Conservation (phyloP, 2,329 filamentous ascomycete genomes). For the Fonsecaea multimorphosa region DNA sequence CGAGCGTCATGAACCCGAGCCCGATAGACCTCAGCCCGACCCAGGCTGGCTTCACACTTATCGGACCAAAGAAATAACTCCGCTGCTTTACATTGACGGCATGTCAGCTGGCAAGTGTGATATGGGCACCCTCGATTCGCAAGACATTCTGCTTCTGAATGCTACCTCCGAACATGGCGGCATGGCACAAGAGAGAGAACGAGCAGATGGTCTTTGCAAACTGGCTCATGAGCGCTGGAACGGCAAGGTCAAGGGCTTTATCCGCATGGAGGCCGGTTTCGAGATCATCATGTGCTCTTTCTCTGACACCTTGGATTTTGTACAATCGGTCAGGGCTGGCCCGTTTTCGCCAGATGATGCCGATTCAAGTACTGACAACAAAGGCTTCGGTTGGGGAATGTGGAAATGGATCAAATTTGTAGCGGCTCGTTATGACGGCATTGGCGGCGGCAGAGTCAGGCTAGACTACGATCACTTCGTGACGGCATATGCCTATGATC, state of each 20-base stretch:
- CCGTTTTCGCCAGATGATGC: slow-evolving; percentile 5
- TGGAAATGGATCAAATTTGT: slow-evolving; percentile 33
- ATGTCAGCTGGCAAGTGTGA: slow-evolving; percentile 69
- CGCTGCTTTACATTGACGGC: slow-evolving; percentile 72
- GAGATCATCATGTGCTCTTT: slow-evolving; percentile 74
- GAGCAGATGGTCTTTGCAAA: slow-evolving; percentile 64
- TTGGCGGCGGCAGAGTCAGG: slow-evolving; percentile 48
- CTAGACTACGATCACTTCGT: slow-evolving; percentile 59
- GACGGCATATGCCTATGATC: slow-evolving; percentile 52
- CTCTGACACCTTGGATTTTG: slow-evolving; percentile 47
- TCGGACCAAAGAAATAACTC: slow-evolving; percentile 61
- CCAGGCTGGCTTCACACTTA: slow-evolving; percentile 72
- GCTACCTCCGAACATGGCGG: slow-evolving; percentile 32
- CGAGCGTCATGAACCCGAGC: background rate
- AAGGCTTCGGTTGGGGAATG: background rate
- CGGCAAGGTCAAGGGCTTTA: slow-evolving; percentile 64
- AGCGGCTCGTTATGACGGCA: slow-evolving; percentile 37
- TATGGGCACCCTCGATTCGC: slow-evolving; percentile 71
- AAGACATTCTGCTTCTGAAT: slow-evolving; percentile 66
- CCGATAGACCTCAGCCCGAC: background rate
- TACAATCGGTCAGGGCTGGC: slow-evolving; percentile 43
- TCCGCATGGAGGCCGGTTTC: slow-evolving; percentile 73
- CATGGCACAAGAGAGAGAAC: slow-evolving; percentile 52
- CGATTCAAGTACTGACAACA: background rate
- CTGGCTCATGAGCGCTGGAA: slow-evolving; percentile 59